Base-by-base conservation (phyloP, 768 basidiomycete species). In the Lenzites betulinus region DNA sequence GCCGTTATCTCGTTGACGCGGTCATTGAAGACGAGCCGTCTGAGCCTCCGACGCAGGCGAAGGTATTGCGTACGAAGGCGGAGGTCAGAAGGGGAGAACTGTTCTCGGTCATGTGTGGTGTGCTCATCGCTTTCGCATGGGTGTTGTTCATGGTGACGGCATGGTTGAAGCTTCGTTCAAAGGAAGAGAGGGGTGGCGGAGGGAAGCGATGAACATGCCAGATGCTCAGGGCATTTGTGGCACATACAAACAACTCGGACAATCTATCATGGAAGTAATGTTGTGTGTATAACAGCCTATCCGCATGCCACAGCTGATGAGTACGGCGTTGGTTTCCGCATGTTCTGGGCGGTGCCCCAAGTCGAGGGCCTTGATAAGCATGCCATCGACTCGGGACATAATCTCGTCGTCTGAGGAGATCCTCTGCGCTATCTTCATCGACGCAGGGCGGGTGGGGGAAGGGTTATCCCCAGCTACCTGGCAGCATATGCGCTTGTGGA, bases 71-170 rank as follows among this genome's bases (percentile, higher is more conserved):
- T 26, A 63, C 69, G 28, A 68, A 66, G 54, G 57, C 58, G 54
- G 68, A 73, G 63, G 39, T 69, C 41, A 66, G 62, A 61, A 62
- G 88, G 42, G 89, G 89, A 1, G 65, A 76, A 58, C 20, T 83
- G 0, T 87, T 84, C 60, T 77, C 80, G 26, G 64, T 73, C 33
- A 61, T 82, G 25, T 79, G 78, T 44, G 75, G 63, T 18, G 50
- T 64, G 1, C 66, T 86, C 35, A 78, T 89, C 11, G 64, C 80
- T 16, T 71, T 68, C 48, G 82, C 86, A 6, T 91, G 88, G 89
- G 66, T 80, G 36, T 70, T 89, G 60, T 90, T 90, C 71, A 73
- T 90, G 66, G 76, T 67, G 11, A 87, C 84, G 18, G 88, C 86
- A 0, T 86, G 79, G 79, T 68, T 79, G 54, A 82, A 80, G 64